phyloP scores from a whole-genome alignment of 73 alveolate genomes.

The Paramecium biaurelia region DNA sequence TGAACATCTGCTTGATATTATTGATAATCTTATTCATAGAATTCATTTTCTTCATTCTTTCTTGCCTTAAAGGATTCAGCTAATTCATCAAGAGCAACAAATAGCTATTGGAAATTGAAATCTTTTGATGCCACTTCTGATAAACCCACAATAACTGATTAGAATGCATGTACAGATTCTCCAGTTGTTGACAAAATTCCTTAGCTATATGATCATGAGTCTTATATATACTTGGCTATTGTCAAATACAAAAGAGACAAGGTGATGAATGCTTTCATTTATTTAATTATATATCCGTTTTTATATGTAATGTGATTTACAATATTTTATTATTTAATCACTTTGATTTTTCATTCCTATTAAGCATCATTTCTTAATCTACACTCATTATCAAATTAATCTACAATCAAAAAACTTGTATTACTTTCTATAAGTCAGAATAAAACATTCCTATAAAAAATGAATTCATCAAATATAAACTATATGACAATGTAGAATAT shows the following conservation, averaged over 20 bases:
- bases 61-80: constrained; percentile 44
- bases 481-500: constrained; percentile 29
- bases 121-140: constrained; percentile 40
- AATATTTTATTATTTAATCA: background rate
- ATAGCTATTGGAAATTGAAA: constrained; percentile 22
- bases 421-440: constrained; percentile 1
- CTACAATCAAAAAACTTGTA: background rate
- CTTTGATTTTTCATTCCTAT: background rate
- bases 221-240: background rate
- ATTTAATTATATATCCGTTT: background rate
- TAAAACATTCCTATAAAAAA: constrained; percentile 51
- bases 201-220: background rate
- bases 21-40: constrained; percentile 33
- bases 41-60: constrained; percentile 28
- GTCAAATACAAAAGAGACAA: constrained; percentile 1
- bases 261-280: background rate
- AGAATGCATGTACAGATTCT: background rate
- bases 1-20: constrained; percentile 20
- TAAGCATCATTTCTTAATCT: background rate
- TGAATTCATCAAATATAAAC: constrained; percentile 24
- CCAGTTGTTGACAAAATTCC: background rate
- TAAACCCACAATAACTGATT: constrained; percentile 21
- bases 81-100: constrained; percentile 41
- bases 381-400: constrained; percentile 42
- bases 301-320: background rate